Base-by-base conservation (phyloP, 2,329 filamentous ascomycete species). In the Tympanopsis confertula region DNA sequence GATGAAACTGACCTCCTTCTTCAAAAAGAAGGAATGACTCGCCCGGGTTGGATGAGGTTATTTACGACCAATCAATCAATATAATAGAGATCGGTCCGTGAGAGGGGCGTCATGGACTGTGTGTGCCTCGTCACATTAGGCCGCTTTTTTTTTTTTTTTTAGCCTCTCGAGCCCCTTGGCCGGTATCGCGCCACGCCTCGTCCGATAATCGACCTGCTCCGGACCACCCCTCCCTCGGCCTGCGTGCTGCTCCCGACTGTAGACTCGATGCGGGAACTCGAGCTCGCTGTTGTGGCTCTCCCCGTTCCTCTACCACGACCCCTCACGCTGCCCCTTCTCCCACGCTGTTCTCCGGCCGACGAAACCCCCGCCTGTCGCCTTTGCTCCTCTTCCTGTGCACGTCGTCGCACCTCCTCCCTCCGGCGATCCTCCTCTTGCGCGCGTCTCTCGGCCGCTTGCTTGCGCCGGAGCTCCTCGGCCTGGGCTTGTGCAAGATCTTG, bases 1-100 rank as follows among this genome's bases (percentile, higher is more conserved):
- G 91, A 91, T 83, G 71, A 98, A 96, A 66, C 74, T 98, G 73
- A 94, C 85, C 53, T 74, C 80, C 43, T 98, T 98, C 62, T 98
- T 98, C 58, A 77, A 77, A 42, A 93, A 89, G 62, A 63, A 61
- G 41, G 26, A 24, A 5, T 37, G 20, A 24, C 3, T 4, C 18
- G 10, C 10, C 20, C 35, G 38, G 44, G 49, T 5, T 43, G 38
- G 19, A 15, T 39, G 30, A 30, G 19, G 18, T n/a, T n/a, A n/a
- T n/a, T n/a, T n/a, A n/a, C n/a, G n/a, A n/a, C n/a, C n/a, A n/a
- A n/a, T n/a, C n/a, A n/a, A n/a, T n/a, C n/a, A n/a, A n/a, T n/a
- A n/a, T n/a, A n/a, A n/a, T n/a, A n/a, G n/a, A n/a, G n/a, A n/a
- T n/a, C n/a, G n/a, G n/a, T n/a, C n/a, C n/a, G n/a, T n/a, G n/a